Conservation (phyloP, 345 rosid genomes). For the Syzygium aqueum region DNA sequence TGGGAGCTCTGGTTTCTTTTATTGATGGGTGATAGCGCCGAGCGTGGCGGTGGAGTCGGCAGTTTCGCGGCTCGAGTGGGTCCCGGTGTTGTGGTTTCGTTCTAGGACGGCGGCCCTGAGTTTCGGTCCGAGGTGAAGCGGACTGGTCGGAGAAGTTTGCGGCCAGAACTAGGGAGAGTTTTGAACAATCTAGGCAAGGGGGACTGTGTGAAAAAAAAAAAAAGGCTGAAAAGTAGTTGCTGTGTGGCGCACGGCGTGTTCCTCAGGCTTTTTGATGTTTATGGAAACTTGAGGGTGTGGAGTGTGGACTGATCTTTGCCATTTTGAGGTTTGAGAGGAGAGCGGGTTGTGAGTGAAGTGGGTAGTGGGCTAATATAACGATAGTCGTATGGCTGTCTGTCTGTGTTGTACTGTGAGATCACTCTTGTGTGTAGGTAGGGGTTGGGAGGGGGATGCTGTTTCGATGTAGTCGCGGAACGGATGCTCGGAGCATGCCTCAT, state of each 20-base stretch:
- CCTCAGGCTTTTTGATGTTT: background rate
- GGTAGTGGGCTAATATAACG: background rate
- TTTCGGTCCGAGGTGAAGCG: background rate
- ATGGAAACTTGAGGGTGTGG: background rate
- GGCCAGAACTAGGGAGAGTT: background rate
- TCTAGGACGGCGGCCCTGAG: background rate
- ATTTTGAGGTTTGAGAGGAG: background rate
- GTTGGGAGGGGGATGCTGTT: background rate
- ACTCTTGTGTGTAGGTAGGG: background rate
- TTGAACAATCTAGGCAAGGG: background rate
- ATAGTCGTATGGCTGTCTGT: background rate
- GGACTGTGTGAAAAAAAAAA: background rate
- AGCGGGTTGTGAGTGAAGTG: background rate
- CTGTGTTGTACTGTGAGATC: background rate
- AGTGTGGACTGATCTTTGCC: background rate
- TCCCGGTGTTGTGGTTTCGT: background rate
- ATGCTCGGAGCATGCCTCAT: background rate
- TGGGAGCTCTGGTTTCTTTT: background rate
- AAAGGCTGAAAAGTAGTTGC: background rate
- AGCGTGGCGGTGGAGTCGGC: background rate
- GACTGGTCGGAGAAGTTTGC: background rate
- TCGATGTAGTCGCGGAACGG: background rate
- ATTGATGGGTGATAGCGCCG: background rate
- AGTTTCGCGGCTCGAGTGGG: background rate
- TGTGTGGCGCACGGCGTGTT: background rate